Evolutionary conservation across 2,329 filamentous ascomycete genomes (phyloP), one percentile per base, ranked within the genome.

Genomic region (Beauveria sp.): DNA sequence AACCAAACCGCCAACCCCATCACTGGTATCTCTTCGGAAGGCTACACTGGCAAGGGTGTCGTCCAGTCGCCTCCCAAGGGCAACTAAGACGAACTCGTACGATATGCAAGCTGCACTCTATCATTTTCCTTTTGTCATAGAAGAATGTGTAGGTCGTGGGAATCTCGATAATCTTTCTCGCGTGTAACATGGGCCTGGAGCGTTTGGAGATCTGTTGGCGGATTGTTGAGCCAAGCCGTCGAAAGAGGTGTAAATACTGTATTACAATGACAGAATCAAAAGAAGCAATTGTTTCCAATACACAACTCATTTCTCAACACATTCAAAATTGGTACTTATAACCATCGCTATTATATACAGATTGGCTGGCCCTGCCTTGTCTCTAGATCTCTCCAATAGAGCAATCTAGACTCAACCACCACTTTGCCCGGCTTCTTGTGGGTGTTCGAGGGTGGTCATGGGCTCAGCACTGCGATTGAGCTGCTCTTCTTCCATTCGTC

Each of bases 1-100:
- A 81, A 81, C 73, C 90, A 96, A 86, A 89, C 88, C 72, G 82
- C 90, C 73, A 92, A 96, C 74, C 92, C 92, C 65, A 84, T 96
- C 75, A 91, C 89, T 65, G 92, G 92, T 82, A 79, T 95, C 77
- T 83, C 88, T 67, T 88, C 89, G 72, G 85, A 89, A 74, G 87
- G 86, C 70, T 96, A 96, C 81, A 78, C 77, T 66, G 91, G 91
- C 76, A 84, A 85, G 73, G 90, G 91, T 71, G 83, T 86, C 78
- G 84, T 96, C 67, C 92, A 96, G 81, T 86, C 84, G 65, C 79
- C 82, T 70, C 80, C 83, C 69, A 78, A 80, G 73, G 74, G 77
- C 68, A 70, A 74, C 70, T 82, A 79, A 78, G 65, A 34, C 43
- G 56, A 34, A 56, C 54, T 58, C 50, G n/a, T 60, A 45, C 52